Conservation (phyloP, 345 rosid genomes). For the Eucalyptus albens region DNA sequence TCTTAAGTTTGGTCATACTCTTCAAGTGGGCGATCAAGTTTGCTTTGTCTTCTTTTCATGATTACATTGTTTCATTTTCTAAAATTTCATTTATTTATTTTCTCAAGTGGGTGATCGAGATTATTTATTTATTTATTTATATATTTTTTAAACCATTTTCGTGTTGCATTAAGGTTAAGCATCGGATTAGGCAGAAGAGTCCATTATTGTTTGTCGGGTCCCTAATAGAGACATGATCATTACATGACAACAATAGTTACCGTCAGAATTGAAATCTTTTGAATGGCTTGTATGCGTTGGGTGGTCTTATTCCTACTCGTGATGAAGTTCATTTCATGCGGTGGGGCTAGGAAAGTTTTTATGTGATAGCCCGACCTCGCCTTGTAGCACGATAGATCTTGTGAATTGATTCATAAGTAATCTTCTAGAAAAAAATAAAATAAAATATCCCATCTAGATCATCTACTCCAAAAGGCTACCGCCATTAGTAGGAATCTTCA, state of each 20-base stretch:
- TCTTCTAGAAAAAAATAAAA: neutral
- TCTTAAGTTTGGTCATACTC: neutral
- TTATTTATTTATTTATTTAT: neutral
- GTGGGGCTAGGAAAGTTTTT: neutral
- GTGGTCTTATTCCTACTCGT: neutral
- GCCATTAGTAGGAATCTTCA: neutral
- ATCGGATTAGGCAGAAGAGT: neutral
- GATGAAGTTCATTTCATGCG: neutral
- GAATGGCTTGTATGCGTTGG: neutral
- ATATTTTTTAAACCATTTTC: neutral
- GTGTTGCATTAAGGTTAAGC: neutral
- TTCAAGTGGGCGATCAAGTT: neutral
- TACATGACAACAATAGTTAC: neutral
- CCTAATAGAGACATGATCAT: neutral
- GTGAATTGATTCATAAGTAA: neutral
- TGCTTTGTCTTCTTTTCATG: neutral
- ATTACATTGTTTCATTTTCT: neutral
- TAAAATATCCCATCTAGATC: neutral
- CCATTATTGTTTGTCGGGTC: neutral
- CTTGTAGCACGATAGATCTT: neutral
- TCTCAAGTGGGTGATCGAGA: neutral
- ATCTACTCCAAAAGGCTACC: neutral
- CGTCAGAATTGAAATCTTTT: neutral
- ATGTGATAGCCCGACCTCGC: neutral
- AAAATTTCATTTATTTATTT: neutral